phyloP scores from a whole-genome alignment of 176 grass and related monocot genomes.

The Stipa capillata region DNA sequence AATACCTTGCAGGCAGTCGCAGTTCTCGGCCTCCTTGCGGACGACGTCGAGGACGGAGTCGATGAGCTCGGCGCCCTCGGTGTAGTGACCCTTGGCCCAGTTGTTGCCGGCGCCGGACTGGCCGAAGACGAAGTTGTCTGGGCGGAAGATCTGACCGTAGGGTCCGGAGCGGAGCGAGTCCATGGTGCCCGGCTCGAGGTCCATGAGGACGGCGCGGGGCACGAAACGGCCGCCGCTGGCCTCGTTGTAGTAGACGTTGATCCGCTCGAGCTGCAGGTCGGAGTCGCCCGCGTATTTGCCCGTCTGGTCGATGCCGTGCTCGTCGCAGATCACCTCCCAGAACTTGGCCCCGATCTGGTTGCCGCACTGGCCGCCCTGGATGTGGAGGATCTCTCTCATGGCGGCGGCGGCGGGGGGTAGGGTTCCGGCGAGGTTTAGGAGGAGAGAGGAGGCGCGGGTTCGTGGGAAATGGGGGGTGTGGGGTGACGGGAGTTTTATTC shows the following conservation, averaged over 20 bases:
- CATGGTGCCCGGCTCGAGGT: conserved; percentile 84
- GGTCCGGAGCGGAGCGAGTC: too few species aligned
- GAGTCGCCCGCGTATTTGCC: conserved; percentile 46
- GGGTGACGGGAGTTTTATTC: not conserved
- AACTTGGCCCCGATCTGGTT: conserved; percentile 93
- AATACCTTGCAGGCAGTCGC: conserved; percentile 73
- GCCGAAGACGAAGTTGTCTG: conserved; percentile 80
- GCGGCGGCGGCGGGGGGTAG: not conserved
- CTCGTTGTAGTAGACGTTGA: conserved; percentile 93
- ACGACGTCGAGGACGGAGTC: conserved; percentile 78
- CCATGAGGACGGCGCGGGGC: conserved; percentile 77
- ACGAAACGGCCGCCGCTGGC: conserved; percentile 41
- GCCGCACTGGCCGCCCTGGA: conserved; percentile 81
- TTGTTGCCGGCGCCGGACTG: conserved; percentile 78
- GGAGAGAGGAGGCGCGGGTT: not conserved
- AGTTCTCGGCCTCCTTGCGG: conserved; percentile 86
- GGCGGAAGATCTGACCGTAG: conserved; percentile 69
- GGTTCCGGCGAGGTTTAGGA: not conserved
- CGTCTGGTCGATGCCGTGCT: conserved; percentile 73
- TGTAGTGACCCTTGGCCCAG: conserved; percentile 87
- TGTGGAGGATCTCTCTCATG: conserved; percentile 88
- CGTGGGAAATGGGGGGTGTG: not conserved
- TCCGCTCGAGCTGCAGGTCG: conserved; percentile 71
- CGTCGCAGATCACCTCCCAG: conserved; percentile 79
- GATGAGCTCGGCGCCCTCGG: conserved; percentile 83